Conservation (phyloP, 2,329 filamentous ascomycete species). For the Claviceps pazoutovae region DNA sequence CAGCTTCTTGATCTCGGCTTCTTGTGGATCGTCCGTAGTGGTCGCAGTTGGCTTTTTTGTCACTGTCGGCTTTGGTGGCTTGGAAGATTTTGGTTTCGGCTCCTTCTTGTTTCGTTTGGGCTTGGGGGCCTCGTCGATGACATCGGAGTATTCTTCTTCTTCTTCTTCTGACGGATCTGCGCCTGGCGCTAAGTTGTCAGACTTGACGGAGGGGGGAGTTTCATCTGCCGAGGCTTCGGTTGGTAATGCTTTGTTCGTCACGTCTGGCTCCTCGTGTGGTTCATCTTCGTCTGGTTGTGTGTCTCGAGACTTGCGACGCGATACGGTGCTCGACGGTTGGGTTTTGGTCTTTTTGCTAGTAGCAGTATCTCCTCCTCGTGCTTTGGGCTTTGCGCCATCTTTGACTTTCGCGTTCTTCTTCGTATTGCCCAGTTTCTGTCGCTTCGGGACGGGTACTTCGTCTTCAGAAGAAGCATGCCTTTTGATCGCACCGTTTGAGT, state of each 20-base stretch:
- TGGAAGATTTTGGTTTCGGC: constrained; percentile 16
- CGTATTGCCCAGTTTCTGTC: constrained; percentile 12
- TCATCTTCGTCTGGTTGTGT: constrained; percentile 3
- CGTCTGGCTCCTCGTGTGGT: constrained; percentile 6
- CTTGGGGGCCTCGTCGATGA: constrained; percentile 59
- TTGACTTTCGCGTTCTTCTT: constrained; percentile 17
- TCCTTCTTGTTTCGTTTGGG: constrained; percentile 44
- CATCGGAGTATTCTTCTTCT: constrained; percentile 28
- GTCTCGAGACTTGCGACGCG: constrained; percentile 7
- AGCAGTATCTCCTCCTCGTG: not conserved
- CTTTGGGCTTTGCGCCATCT: constrained; percentile 1
- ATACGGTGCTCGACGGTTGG: constrained; percentile 5
- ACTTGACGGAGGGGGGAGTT: constrained; percentile 8
- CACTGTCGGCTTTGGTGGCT: constrained; percentile 14
- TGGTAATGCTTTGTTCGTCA: constrained; percentile 7
- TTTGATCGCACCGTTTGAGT: constrained; percentile 18
- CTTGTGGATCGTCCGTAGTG: constrained; percentile 40
- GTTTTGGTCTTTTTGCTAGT: constrained; percentile 2
- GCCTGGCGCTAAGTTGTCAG: constrained; percentile 10
- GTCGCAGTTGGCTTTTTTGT: constrained; percentile 16
- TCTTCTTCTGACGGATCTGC: constrained; percentile 12
- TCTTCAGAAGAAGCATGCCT: constrained; percentile 20
- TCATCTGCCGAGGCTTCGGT: constrained; percentile 9
- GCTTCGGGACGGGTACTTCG: constrained; percentile 15
- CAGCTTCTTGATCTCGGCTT: constrained; percentile 73